Conservation (phyloP, 495 filamentous ascomycete genomes). For the Cryomyces antarcticus region DNA sequence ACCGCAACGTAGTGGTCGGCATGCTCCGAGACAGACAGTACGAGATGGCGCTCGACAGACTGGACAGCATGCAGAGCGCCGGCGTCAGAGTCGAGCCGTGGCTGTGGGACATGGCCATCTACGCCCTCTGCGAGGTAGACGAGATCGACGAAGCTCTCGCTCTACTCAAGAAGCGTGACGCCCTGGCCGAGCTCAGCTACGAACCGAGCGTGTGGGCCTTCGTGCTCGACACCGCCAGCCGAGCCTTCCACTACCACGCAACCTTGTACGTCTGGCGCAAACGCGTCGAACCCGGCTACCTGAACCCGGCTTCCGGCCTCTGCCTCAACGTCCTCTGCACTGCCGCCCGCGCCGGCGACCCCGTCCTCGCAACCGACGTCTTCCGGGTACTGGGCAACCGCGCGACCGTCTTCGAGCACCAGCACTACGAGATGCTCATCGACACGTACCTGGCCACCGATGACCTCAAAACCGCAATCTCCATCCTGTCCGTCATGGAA, state of each 20-base stretch:
- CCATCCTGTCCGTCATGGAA: constrained; percentile 46
- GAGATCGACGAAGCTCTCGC: constrained; percentile 58
- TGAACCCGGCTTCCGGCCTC: constrained; percentile 45
- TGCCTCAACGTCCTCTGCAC: constrained; percentile 44
- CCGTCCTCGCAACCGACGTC: constrained; percentile 43
- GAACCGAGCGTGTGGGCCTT: constrained; percentile 39
- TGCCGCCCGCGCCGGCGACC: constrained; percentile 44
- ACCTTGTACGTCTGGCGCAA: constrained; percentile 42
- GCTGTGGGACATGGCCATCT: constrained; percentile 58
- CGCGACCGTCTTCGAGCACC: constrained; percentile 26
- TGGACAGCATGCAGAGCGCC: constrained; percentile 42
- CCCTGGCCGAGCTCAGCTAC: constrained; percentile 23
- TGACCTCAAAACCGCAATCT: constrained; percentile 21
- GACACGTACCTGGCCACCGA: constrained; percentile 39
- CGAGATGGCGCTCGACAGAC: constrained; percentile 57
- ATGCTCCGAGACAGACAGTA: constrained; percentile 60
- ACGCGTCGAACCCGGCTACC: constrained; percentile 31
- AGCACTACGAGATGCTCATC: constrained; percentile 62
- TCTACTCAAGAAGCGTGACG: constrained; percentile 34
- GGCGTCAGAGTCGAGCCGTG: constrained; percentile 38
- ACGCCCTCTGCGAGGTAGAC: constrained; percentile 41
- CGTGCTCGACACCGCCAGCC: constrained; percentile 47
- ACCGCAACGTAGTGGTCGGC: constrained; percentile 48
- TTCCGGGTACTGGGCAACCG: constrained; percentile 31
- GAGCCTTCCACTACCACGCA: constrained; percentile 17